Conservation (phyloP, 140 eudicot species). For the Oenanthe javanica region DNA sequence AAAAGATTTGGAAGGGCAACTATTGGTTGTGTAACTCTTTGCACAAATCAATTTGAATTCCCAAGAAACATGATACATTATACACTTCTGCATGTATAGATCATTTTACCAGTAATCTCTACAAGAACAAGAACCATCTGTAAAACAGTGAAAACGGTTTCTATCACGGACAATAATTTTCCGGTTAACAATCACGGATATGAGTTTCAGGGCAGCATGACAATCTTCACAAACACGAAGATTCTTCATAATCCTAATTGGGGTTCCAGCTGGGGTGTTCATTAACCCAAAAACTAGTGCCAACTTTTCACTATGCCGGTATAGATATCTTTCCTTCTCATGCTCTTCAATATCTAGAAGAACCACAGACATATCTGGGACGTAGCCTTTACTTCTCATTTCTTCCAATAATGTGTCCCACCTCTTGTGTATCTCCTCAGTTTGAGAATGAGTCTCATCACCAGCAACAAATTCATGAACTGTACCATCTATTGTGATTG, state of each 20-base stretch:
- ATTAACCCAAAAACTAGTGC: conserved; percentile 49
- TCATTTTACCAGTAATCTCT: conserved; percentile 34
- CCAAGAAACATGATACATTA: not conserved
- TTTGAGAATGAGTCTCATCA: conserved; percentile 28
- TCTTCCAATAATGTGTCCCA: conserved; percentile 32
- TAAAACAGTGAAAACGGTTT: conserved; percentile 43
- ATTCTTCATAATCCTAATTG: conserved; percentile 47
- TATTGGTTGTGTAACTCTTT: not conserved
- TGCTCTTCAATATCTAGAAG: conserved; percentile 41
- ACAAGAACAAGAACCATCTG: conserved; percentile 48
- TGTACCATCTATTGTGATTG: conserved; percentile 25
- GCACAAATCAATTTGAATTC: not conserved
- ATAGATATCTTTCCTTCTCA: conserved; percentile 33
- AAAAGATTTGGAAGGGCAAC: not conserved
- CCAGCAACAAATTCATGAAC: conserved; percentile 55
- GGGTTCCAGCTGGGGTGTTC: conserved; percentile 25
- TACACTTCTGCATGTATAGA: not conserved
- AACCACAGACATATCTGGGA: conserved; percentile 40
- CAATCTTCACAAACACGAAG: conserved; percentile 64
- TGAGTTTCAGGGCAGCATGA: conserved; percentile 42
- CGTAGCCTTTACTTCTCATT: conserved; percentile 37
- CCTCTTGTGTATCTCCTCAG: conserved; percentile 22
- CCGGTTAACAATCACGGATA: conserved; percentile 35
- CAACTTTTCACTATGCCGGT: conserved; percentile 48
- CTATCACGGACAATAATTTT: conserved; percentile 48